Percentiles rank a stretch among this genome's conserved stretches.
Evolutionary conservation across 306 rosid genomes (phyloP).

Genomic region (Luffa aegyptiaca): DNA sequence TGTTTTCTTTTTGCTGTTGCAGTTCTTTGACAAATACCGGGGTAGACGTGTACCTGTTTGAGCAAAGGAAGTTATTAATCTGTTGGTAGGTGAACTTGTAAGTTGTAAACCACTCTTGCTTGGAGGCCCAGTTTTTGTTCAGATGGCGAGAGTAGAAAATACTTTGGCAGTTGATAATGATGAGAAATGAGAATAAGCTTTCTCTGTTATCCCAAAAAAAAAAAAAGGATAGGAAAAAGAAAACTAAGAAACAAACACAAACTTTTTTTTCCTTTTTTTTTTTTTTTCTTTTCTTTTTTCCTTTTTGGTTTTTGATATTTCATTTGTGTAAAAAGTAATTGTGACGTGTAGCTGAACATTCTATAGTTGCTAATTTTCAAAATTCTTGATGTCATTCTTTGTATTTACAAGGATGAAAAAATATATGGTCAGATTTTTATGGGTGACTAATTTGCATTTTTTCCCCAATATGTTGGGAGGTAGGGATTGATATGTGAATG

Average conservation of each 20-base stretch:
- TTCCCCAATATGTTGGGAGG: background rate
- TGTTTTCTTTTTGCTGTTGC: slow-evolving; percentile 10
- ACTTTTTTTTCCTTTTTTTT: background rate
- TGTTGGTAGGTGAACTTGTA: slow-evolving; percentile 23
- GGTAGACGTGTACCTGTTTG: slow-evolving; percentile 85
- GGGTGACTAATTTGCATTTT: background rate
- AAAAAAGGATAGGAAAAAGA: background rate
- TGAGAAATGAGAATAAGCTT: background rate
- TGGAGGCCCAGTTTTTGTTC: slow-evolving; percentile 16
- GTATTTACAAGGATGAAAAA: background rate
- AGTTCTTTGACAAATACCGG: slow-evolving; percentile 77
- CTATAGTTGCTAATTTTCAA: background rate
- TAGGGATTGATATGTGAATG: background rate
- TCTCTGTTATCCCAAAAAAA: background rate
- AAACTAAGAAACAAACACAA: background rate
- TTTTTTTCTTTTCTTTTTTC: background rate
- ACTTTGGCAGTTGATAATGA: slow-evolving; percentile 5
- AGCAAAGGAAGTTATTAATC: slow-evolving; percentile 12
- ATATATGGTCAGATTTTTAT: background rate
- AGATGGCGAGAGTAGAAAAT: background rate
- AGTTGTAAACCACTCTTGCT: slow-evolving; percentile 37
- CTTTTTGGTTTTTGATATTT: background rate
- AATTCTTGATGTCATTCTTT: slow-evolving; percentile 3
- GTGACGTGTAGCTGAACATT: background rate
- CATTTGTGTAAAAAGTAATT: slow-evolving; percentile 5